These are phyloP conservation scores for Penicillium lividum DNA, from an alignment of 495 filamentous ascomycete genomes.

Conservation along the genomic window DNA sequence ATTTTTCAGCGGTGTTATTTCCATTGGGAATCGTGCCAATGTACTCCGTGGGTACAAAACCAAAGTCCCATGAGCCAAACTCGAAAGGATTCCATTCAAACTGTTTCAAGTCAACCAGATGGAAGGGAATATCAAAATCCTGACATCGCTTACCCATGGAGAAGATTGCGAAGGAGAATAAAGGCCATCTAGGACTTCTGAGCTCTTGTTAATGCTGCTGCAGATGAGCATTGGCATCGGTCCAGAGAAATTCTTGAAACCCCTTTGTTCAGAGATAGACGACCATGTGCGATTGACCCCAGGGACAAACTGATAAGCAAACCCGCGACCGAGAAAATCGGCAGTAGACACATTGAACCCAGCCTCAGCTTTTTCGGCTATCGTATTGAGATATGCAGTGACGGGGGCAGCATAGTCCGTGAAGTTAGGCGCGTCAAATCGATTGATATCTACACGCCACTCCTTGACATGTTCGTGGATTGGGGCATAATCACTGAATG, in stretches of 20 bases:
- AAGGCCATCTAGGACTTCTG: neutral
- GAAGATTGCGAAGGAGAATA: neutral
- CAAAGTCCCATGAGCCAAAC: neutral
- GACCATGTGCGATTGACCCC: neutral
- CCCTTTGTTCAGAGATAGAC: neutral
- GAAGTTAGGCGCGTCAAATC: neutral
- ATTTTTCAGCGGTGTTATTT: neutral
- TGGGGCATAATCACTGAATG: neutral
- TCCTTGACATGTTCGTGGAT: neutral
- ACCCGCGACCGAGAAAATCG: neutral
- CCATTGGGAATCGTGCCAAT: neutral
- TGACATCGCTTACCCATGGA: neutral
- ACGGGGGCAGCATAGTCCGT: neutral
- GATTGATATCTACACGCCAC: neutral
- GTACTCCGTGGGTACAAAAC: neutral
- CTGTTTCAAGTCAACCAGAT: neutral
- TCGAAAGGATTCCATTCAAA: neutral
- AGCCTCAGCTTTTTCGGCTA: neutral
- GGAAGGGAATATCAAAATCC: neutral
- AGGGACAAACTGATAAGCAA: neutral
- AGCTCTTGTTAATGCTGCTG: neutral
- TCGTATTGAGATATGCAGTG: neutral
- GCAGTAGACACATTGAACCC: constrained; percentile 1
- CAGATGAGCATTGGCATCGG: neutral
- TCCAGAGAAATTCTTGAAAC: neutral